Conservation (phyloP, 2,329 filamentous ascomycete species). For the Penicillium capsulatum region DNA sequence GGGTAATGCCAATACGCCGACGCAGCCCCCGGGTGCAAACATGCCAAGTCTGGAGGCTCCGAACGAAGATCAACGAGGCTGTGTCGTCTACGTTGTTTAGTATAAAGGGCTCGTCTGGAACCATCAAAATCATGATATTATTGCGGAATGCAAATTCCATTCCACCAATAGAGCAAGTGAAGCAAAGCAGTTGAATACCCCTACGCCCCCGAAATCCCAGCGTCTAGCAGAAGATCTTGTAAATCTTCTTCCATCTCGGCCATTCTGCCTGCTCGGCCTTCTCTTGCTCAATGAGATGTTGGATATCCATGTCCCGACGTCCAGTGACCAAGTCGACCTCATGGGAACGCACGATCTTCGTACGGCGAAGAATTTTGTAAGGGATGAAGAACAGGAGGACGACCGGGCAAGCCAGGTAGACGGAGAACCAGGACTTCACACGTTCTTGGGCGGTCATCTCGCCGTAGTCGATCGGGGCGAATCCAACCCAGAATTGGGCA, state of each 20-base stretch:
- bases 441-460: constrained; percentile 45
- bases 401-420: constrained; percentile 56
- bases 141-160: background rate
- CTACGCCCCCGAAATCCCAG: too few relatives aligned
- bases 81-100: background rate
- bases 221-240: constrained; percentile 65
- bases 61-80: constrained; percentile 9
- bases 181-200: background rate
- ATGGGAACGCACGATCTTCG: constrained; percentile 59
- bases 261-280: constrained; percentile 65
- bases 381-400: constrained; percentile 59
- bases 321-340: constrained; percentile 89
- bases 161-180: background rate
- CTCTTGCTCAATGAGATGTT: constrained; percentile 74
- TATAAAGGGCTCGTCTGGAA: too few relatives aligned
- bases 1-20: constrained; percentile 9
- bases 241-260: constrained; percentile 72
- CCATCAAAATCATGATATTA: constrained; percentile 6
- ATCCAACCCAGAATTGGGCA: constrained; percentile 84
- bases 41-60: constrained; percentile 18
- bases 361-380: constrained; percentile 73
- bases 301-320: constrained; percentile 76
- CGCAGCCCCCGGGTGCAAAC: constrained; percentile 22
- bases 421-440: constrained; percentile 64
- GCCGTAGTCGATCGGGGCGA: constrained; percentile 64